A percentile compares a stretch with the other conserved stretches of the same genome.
phyloP scores from a whole-genome alignment of 345 rosid genomes.

The Sisymbrium irio region DNA sequence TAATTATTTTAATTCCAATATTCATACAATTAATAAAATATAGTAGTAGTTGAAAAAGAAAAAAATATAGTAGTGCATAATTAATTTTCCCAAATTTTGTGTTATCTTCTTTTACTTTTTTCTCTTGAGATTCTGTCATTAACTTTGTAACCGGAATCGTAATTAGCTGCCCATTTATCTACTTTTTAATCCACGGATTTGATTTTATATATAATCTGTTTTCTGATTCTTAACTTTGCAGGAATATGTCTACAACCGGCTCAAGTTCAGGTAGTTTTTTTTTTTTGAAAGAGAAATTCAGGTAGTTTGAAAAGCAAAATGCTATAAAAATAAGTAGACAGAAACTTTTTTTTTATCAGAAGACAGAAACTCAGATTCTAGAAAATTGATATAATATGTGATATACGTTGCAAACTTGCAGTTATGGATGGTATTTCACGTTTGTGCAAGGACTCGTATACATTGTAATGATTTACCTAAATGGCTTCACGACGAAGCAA shows the following conservation, averaged over 20 bases:
- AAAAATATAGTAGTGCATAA: background rate
- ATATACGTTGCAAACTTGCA: constrained; percentile 42
- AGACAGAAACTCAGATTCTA: background rate
- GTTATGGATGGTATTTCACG: constrained; percentile 93
- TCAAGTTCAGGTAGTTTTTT: constrained; percentile 75
- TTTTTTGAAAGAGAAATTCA: too few relatives aligned
- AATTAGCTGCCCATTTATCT: background rate
- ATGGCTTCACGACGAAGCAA: constrained; percentile 76
- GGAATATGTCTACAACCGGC: constrained; percentile 95
- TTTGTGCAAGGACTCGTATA: constrained; percentile 89
- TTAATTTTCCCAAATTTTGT: background rate
- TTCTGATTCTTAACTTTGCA: constrained; percentile 16
- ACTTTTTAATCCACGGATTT: background rate
- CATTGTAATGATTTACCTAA: constrained; percentile 58
- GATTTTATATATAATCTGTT: background rate
- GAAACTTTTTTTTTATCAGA: too few relatives aligned
- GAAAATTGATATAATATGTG: background rate
- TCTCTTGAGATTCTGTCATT: background rate
- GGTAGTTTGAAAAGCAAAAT: constrained; percentile 35
- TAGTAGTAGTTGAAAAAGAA: too few relatives aligned
- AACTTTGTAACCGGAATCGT: background rate
- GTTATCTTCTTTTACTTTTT: background rate
- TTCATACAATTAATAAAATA: background rate
- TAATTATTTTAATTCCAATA: background rate
- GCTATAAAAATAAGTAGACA: background rate